Percentiles rank a stretch among this genome's conserved stretches.
Evolutionary conservation across 129 eudicot species (phyloP).

Genomic region (Lactuca sativa): DNA sequence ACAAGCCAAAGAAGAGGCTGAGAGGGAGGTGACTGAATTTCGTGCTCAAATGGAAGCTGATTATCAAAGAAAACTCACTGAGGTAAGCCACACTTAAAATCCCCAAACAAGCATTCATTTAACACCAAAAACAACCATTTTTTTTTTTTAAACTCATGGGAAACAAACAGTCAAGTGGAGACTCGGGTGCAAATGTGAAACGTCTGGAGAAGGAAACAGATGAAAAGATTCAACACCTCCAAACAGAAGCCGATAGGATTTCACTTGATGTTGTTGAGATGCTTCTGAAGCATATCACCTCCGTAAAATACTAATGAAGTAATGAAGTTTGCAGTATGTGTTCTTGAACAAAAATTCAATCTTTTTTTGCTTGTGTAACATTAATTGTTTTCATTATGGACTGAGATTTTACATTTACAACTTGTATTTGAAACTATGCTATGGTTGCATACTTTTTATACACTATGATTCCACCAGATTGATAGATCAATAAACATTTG

Average conservation of each 20-base stretch:
- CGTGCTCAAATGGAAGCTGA: slow-evolving; percentile 91
- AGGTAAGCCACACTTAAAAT: slow-evolving; percentile 40
- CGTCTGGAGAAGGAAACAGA: slow-evolving; percentile 76
- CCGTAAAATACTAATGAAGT: slow-evolving; percentile 46
- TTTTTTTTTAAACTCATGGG: too few species aligned
- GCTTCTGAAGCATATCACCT: slow-evolving; percentile 70
- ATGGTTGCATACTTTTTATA: neutral
- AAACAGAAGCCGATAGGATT: slow-evolving; percentile 53
- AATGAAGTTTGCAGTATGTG: neutral
- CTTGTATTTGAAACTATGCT: neutral
- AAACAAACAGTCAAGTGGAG: slow-evolving; percentile 68
- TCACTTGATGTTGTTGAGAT: slow-evolving; percentile 67
- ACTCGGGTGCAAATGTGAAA: slow-evolving; percentile 86
- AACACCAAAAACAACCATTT: neutral
- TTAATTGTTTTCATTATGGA: neutral
- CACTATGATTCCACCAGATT: neutral
- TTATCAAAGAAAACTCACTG: slow-evolving; percentile 65
- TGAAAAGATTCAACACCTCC: slow-evolving; percentile 59
- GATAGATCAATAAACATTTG: slow-evolving; percentile 69
- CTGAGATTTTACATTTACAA: neutral
- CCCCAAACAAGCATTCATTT: neutral
- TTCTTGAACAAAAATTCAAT: neutral
- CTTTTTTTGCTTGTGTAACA: slow-evolving; percentile 8
- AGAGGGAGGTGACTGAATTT: slow-evolving; percentile 78
- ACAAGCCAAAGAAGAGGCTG: slow-evolving; percentile 91